phyloP scores from a whole-genome alignment of 495 filamentous ascomycete genomes.

The Talaromyces nanjingensis region DNA sequence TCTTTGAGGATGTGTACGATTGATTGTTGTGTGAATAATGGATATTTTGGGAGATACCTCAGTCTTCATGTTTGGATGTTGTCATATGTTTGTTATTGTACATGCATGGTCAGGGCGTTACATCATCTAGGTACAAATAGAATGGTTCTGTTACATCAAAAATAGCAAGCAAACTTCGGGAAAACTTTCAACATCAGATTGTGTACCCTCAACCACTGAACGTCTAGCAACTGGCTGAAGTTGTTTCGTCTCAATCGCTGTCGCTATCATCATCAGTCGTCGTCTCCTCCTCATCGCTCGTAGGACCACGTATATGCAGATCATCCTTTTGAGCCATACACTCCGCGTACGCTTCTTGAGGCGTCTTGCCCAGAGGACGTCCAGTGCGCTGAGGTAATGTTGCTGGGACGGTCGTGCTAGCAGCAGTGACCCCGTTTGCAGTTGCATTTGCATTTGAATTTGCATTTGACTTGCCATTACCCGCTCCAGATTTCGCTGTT shows the following conservation, averaged over 20 bases:
- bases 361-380: background rate
- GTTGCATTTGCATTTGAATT: background rate
- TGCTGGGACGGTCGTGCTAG: background rate
- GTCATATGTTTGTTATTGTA: background rate
- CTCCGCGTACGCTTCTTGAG: background rate
- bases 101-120: conserved; percentile 12
- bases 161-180: background rate
- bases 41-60: background rate
- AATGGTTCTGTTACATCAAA: background rate
- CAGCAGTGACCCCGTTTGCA: background rate
- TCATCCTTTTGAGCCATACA: background rate
- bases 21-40: background rate
- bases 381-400: background rate
- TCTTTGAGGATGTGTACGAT: background rate
- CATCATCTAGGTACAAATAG: conserved; percentile 10
- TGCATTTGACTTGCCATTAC: background rate
- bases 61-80: conserved; percentile 1
- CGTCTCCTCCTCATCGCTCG: background rate
- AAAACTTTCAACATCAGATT: background rate
- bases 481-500: background rate
- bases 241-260: background rate
- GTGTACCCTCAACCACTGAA: background rate
- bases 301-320: background rate
- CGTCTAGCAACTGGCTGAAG: too few species aligned
- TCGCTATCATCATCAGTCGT: background rate